Evolutionary conservation across 2,329 filamentous ascomycete genomes (phyloP).

Genomic region (Emericellopsis cladophorae): DNA sequence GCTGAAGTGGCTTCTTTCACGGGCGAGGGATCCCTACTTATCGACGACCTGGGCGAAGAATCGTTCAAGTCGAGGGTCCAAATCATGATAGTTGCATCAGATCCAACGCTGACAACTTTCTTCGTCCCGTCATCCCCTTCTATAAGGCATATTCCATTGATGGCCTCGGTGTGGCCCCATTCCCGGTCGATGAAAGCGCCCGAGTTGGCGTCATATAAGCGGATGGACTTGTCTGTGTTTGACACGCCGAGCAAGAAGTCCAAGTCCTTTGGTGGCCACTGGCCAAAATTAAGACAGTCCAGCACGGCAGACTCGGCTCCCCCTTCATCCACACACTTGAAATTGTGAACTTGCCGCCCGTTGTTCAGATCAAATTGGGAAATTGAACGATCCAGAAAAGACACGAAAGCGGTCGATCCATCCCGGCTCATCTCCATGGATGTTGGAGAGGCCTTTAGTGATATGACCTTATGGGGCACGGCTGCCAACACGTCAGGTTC

Average conservation of each 20-base stretch:
- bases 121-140: slow-evolving; percentile 40
- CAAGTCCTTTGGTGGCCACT: slow-evolving; percentile 37
- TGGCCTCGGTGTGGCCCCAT: slow-evolving; percentile 90
- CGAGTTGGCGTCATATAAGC: slow-evolving; percentile 70
- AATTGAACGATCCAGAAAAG: slow-evolving; percentile 46
- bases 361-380: slow-evolving; percentile 51
- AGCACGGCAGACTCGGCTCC: slow-evolving; percentile 72
- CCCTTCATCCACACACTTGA: slow-evolving; percentile 74
- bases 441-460: slow-evolving; percentile 73
- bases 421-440: slow-evolving; percentile 66
- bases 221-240: slow-evolving; percentile 88
- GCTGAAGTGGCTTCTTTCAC: slow-evolving; percentile 38
- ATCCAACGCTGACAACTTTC: slow-evolving; percentile 59
- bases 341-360: slow-evolving; percentile 57
- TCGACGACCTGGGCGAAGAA: slow-evolving; percentile 21
- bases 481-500: slow-evolving; percentile 59
- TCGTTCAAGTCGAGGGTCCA: slow-evolving; percentile 49
- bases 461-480: slow-evolving; percentile 62
- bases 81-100: slow-evolving; percentile 74
- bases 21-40: slow-evolving; percentile 40
- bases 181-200: slow-evolving; percentile 74
- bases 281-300: slow-evolving; percentile 59
- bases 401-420: slow-evolving; percentile 43
- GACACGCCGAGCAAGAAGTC: slow-evolving; percentile 76
- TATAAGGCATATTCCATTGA: slow-evolving; percentile 70